Percentiles rank a stretch among this genome's conserved stretches.
phyloP scores from a whole-genome alignment of 2,329 filamentous ascomycete species.

The Curvularia eragrostidis region DNA sequence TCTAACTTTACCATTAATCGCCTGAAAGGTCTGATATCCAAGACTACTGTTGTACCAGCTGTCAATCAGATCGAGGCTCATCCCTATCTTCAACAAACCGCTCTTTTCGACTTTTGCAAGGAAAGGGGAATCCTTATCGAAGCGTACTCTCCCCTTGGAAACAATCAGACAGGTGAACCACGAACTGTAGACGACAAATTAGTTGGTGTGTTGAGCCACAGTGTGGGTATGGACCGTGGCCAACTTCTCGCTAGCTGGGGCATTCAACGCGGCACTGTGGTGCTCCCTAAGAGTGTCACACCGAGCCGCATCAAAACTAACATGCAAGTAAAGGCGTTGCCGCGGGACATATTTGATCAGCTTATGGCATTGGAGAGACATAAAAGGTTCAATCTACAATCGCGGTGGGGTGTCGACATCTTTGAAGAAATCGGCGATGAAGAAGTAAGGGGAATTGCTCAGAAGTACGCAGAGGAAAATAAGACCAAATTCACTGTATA shows the following conservation, averaged over 20 bases:
- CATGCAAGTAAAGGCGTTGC: constrained; percentile 70
- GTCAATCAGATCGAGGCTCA: constrained; percentile 84
- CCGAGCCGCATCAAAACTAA: constrained; percentile 75
- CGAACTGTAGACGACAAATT: constrained; percentile 55
- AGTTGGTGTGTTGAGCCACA: constrained; percentile 24
- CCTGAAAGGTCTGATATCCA: constrained; percentile 71
- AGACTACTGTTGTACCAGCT: constrained; percentile 67
- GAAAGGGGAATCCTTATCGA: constrained; percentile 75
- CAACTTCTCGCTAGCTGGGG: constrained; percentile 82
- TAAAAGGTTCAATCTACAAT: constrained; percentile 35
- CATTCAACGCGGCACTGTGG: constrained; percentile 76
- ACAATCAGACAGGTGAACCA: constrained; percentile 65
- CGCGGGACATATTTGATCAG: constrained; percentile 70
- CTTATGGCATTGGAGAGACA: constrained; percentile 56
- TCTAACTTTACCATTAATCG: constrained; percentile 83
- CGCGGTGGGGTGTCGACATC: constrained; percentile 36
- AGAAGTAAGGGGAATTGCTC: constrained; percentile 28
- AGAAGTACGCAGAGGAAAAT: constrained; percentile 29
- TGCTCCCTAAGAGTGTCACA: constrained; percentile 83
- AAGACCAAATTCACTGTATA: constrained; percentile 26
- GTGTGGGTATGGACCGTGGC: constrained; percentile 70
- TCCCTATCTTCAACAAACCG: constrained; percentile 51
- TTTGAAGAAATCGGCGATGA: constrained; percentile 34
- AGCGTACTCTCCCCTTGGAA: constrained; percentile 74
- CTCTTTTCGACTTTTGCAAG: constrained; percentile 71